Percentiles rank a stretch among this genome's conserved stretches.
Evolutionary conservation across 805 yeast species (phyloP).

Genomic region (Candida silvicultrix): DNA sequence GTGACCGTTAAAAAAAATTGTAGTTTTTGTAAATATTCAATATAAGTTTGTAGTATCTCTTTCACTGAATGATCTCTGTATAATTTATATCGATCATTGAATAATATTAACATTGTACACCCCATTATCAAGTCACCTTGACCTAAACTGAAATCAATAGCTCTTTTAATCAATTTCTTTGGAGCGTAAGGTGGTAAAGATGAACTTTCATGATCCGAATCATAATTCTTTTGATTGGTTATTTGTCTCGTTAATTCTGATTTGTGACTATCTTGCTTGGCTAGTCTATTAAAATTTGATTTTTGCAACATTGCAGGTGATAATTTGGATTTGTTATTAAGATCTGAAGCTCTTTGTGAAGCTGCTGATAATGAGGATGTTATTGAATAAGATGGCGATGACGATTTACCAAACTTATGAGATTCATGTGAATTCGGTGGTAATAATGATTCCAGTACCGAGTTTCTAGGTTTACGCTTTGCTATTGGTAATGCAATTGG

Average conservation of each 20-base stretch:
- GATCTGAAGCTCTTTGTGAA: background rate
- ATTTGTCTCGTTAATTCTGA: constrained; percentile 21
- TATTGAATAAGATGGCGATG: constrained; percentile 8
- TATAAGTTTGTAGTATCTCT: constrained; percentile 51
- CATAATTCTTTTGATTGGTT: constrained; percentile 10
- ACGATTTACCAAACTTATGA: background rate
- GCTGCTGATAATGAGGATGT: background rate
- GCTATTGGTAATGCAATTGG: constrained; percentile 10
- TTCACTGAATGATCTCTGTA: constrained; percentile 30
- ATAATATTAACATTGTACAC: constrained; percentile 49
- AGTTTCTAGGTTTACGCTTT: constrained; percentile 15
- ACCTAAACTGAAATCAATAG: constrained; percentile 44
- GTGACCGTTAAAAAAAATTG: constrained; percentile 54
- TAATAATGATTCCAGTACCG: constrained; percentile 21
- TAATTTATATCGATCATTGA: constrained; percentile 35
- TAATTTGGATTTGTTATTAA: background rate
- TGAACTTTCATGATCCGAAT: background rate
- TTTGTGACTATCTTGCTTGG: constrained; percentile 10
- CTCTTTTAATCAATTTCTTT: constrained; percentile 39
- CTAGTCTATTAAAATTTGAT: constrained; percentile 1
- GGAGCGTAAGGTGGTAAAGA: constrained; percentile 53
- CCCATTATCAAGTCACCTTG: constrained; percentile 65
- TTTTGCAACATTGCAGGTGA: constrained; percentile 2
- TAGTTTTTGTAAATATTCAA: constrained; percentile 44
- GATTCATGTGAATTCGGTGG: constrained; percentile 6